Base-by-base conservation (phyloP, 805 yeast species). In the Starmerella stigmatis region DNA sequence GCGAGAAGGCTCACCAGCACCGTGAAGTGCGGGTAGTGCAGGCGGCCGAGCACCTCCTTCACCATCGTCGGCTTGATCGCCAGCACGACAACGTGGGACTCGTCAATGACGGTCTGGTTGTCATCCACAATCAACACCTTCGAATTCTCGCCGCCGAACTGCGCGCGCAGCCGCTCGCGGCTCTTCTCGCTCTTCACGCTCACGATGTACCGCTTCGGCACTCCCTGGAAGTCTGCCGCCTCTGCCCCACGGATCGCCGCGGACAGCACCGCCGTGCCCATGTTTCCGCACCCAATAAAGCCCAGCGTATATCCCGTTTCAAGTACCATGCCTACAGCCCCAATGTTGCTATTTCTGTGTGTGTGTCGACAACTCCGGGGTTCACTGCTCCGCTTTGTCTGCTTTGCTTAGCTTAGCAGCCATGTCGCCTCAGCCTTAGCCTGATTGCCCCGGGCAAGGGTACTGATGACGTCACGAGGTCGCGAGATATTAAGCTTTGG, bases 61-160 rank as follows among this genome's bases (percentile, higher is more conserved):
- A 78, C 83, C 69, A 81, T 65, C 63, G 70, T 86, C 20, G 99
- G 99, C 66, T 92, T 92, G 51, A 92, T 81, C 15, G 89, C 96
- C 41, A 92, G 68, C 27, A 89, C 69, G 20, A 92, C 70, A 5
- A 89, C 74, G 48, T 81, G 76, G 0, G 95, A 75, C 48, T 71
- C 60, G 28, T 65, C 60, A 6, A 83, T 81, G 5, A 89, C 86
- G 30, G 67, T 62, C 3, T 63, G 64, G 57, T 84, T 84, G 39
- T 64, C 55, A 36, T 67, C 65, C 1, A 56, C 62, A 46, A 61
- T 72, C 46, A 74, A 76, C 23, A 85, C 75, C 32, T 62, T 55
- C 19, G 41, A 20, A 38, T 37, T 44, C 30, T 42, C 46, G 48
- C 68, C 69, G 21, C 73, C 75, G 45, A 74, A 79, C 10, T 67